Evolutionary conservation across 495 filamentous ascomycete species (phyloP), one percentile per base, ranked within the genome.

Genomic region (Choiromyces venosus): DNA sequence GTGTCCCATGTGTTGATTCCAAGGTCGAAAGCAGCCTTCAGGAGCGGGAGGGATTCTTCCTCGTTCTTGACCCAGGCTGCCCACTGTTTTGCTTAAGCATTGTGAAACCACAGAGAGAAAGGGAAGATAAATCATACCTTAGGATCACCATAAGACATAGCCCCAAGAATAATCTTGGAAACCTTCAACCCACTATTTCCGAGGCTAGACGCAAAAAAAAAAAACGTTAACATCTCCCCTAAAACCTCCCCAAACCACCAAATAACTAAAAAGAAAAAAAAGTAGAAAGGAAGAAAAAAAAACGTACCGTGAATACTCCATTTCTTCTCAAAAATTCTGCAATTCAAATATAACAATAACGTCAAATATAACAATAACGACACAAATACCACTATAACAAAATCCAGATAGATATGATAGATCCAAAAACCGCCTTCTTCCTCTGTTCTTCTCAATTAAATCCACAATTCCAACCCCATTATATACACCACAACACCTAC

Each of bases 1-100:
- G 91, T 92, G 76, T 93, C 91, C 90, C 89, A 92, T 19, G 89
- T 91, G 80, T 89, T 92, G 78, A 93, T 84, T 4, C 91, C 91
- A 29, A 83, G 80, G 73, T 90, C 85, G 77, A 88, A 92, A 71
- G 89, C 90, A 44, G 90, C 84, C 76, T 93, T 88, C 35, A 93
- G 87, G 37, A 92, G 83, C 1, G 89, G 88, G 10, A 92, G 85
- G 1, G 89, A 86, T 66, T 89, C 85, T 33, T 86, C 88, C 82
- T 91, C 90, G 67, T 85, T 83, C 56, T 90, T 78, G 16, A 88
- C 85, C 90, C 90, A 92, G 2, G 82, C 83, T 46, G 85, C 82
- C 86, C 86, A 88, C 42, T 83, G 64, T 4, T 82, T 74, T 25
- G n/a, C n/a, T 21, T 56, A n/a, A 56, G 46, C n/a, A 2, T 29